Evolutionary conservation across 345 rosid species (phyloP).

Genomic region (Salix arbutifolia): DNA sequence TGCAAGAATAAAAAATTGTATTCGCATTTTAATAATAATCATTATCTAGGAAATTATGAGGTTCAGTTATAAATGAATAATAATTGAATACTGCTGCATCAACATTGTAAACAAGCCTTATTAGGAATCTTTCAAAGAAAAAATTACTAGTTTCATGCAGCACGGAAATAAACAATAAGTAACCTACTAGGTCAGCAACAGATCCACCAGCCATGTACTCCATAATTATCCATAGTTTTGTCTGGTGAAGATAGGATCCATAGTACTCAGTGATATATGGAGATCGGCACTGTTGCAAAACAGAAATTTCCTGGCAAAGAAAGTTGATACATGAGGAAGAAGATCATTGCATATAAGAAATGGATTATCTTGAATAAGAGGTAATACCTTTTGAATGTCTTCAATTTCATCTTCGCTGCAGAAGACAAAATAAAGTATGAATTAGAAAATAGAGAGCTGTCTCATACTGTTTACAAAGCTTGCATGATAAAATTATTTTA

Average conservation of each 20-base stretch:
- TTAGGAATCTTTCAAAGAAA: neutral
- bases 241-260: constrained; percentile 95
- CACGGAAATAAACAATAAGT: constrained; percentile 27
- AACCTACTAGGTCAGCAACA: constrained; percentile 96
- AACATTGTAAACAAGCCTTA: neutral
- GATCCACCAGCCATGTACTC: constrained; percentile 99
- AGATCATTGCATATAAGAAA: constrained; percentile 11
- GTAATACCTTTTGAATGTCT: constrained; percentile 89
- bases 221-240: constrained; percentile 98
- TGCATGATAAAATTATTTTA: neutral
- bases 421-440: constrained; percentile 22
- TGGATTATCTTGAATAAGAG: constrained; percentile 14
- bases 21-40: constrained; percentile 19
- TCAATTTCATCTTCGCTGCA: constrained; percentile 98
- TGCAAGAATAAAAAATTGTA: constrained; percentile 30
- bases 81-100: neutral
- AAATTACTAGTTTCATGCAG: neutral
- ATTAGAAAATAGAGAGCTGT: constrained; percentile 10
- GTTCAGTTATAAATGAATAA: neutral
- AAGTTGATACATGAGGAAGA: constrained; percentile 24
- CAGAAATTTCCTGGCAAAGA: constrained; percentile 80
- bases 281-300: constrained; percentile 90
- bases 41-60: neutral
- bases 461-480: neutral
- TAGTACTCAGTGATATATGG: constrained; percentile 93